phyloP scores from a whole-genome alignment of 1,284 basidiomycete genomes.

The Microstroma glucosiphilum region DNA sequence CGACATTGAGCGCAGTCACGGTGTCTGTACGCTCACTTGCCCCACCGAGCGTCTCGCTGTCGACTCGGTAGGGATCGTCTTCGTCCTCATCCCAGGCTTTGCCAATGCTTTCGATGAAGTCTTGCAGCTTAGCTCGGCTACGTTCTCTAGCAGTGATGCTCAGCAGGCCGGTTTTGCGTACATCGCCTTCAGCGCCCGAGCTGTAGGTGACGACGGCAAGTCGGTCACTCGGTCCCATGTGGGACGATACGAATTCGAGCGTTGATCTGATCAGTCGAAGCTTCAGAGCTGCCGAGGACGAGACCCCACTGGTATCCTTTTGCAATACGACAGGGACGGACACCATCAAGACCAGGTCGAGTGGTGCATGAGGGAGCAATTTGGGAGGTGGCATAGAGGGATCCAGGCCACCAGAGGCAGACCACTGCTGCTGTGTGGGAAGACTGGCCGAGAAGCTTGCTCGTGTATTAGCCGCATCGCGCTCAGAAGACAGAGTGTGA shows the following conservation, averaged over 20 bases:
- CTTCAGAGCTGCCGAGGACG: slow-evolving; percentile 62
- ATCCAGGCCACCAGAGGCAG: slow-evolving; percentile 38
- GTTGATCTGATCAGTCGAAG: slow-evolving; percentile 39
- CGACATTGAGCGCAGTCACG: slow-evolving; percentile 42
- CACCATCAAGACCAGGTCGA: slow-evolving; percentile 86
- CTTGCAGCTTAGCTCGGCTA: slow-evolving; percentile 24
- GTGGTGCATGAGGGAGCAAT: slow-evolving; percentile 67
- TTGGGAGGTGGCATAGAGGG: slow-evolving; percentile 36
- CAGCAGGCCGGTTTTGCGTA: slow-evolving; percentile 35
- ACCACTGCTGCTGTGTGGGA: slow-evolving; percentile 33
- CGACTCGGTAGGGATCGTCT: slow-evolving; percentile 34
- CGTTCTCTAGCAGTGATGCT: slow-evolving; percentile 24
- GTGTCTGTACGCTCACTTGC: slow-evolving; percentile 38
- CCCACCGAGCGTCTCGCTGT: slow-evolving; percentile 33
- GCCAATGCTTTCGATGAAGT: slow-evolving; percentile 36
- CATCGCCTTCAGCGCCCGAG: slow-evolving; percentile 33
- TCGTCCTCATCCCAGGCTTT: slow-evolving; percentile 30
- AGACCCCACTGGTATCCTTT: slow-evolving; percentile 53
- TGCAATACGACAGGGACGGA: slow-evolving; percentile 62
- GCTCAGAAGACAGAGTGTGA: no score
- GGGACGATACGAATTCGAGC: slow-evolving; percentile 39
- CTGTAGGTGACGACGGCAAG: slow-evolving; percentile 37
- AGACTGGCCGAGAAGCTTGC: background rate
- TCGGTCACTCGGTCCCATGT: slow-evolving; percentile 39
- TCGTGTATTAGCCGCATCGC: no score